Evolutionary conservation across 2,329 filamentous ascomycete species (phyloP).

Genomic region (Chaetomiaceae sp.): DNA sequence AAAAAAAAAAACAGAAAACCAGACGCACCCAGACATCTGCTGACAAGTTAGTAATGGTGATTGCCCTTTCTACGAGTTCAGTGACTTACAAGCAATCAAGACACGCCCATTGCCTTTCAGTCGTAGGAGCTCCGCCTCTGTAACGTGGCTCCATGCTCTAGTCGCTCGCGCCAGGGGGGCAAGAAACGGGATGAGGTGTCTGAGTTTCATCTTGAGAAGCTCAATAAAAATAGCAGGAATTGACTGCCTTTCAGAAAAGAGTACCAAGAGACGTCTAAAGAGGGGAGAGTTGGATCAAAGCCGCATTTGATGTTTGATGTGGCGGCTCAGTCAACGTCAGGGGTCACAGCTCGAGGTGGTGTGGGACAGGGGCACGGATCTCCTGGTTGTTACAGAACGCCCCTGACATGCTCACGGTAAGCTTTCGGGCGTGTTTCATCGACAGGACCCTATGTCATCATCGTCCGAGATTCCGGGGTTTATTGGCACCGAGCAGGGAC

Average conservation of each 20-base stretch:
- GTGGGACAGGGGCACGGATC: not conserved
- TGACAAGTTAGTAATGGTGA: not conserved
- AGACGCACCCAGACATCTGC: conserved; percentile 6
- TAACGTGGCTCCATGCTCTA: conserved; percentile 25
- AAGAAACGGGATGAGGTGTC: not conserved
- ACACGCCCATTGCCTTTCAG: conserved; percentile 21
- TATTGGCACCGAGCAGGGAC: not conserved
- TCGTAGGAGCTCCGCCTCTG: conserved; percentile 6
- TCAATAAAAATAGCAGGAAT: too few relatives aligned
- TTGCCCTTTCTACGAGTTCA: not conserved
- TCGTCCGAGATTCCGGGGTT: not conserved
- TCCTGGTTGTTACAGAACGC: not conserved
- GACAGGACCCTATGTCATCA: not conserved
- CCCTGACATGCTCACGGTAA: not conserved
- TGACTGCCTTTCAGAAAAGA: too few relatives aligned
- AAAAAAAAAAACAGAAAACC: too few relatives aligned
- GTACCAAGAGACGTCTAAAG: too few relatives aligned
- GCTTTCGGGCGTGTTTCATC: conserved; percentile 4
- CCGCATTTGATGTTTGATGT: not conserved
- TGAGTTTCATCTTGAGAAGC: conserved; percentile 12
- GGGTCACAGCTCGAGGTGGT: not conserved
- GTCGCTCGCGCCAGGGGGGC: not conserved
- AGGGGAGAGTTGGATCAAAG: too few relatives aligned
- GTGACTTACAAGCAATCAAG: conserved; percentile 34
- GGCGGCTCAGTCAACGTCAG: not conserved